phyloP scores from a whole-genome alignment of 78 protist genomes.

The Tieghemostelium lacteum region DNA sequence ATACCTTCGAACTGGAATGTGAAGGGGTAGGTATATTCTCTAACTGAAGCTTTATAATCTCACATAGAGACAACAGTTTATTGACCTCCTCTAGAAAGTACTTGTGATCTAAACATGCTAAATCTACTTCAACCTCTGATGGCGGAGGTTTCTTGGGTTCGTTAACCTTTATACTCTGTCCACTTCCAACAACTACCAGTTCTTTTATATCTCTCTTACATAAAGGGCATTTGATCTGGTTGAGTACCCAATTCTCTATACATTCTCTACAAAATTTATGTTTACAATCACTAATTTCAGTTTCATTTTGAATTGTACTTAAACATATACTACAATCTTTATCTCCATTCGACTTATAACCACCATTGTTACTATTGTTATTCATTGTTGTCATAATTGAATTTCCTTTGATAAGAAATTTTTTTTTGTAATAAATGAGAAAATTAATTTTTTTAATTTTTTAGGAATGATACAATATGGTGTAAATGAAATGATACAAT shows the following conservation, averaged over 20 bases:
- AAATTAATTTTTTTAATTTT: too few species aligned
- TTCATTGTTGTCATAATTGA: too few species aligned
- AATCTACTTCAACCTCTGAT: constrained; percentile 29
- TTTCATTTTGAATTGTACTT: background rate
- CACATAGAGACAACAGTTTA: constrained; percentile 22
- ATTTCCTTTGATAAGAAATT: too few species aligned
- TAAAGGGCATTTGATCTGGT: constrained; percentile 38
- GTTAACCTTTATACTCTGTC: constrained; percentile 1
- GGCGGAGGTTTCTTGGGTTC: constrained; percentile 65
- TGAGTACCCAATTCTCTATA: constrained; percentile 48
- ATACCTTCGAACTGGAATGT: background rate
- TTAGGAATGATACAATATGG: too few species aligned
- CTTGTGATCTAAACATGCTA: constrained; percentile 46
- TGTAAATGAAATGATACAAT: too few species aligned
- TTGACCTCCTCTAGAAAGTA: constrained; percentile 60
- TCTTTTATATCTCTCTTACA: constrained; percentile 33
- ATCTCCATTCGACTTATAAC: too few species aligned
- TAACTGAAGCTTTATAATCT: constrained; percentile 7
- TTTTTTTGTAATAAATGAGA: too few species aligned
- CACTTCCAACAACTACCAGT: background rate
- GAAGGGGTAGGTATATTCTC: constrained; percentile 24
- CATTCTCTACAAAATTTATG: constrained; percentile 46
- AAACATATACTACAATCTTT: background rate
- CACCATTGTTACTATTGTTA: too few species aligned
- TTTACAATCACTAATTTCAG: background rate